Base-by-base conservation (phyloP, 164 flowering plant species). In the Vitis cinerea region DNA sequence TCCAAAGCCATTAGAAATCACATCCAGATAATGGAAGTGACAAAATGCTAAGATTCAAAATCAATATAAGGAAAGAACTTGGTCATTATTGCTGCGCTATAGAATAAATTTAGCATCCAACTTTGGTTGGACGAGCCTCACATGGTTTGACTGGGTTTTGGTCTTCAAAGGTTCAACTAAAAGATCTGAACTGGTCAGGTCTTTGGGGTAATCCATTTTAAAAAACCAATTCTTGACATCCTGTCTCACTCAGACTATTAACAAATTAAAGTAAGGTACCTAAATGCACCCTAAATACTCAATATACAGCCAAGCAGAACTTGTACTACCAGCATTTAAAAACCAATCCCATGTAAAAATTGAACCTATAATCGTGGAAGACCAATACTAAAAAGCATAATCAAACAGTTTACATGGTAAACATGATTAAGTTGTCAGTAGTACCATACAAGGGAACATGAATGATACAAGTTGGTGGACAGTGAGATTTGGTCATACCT, bases 401-500 rank as follows among this genome's bases (percentile, higher is more conserved):
- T 44, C 15, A 71, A 68, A 60, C 11, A 59, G 59, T 61, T 65
- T 65, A 9, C 3, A 27, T 10, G 3, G 14, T 27, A 50, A 19
- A n/a, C 10, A 8, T 61, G 47, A 31, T 61, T 15, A 16, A 15
- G 14, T 30, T 63, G 44, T 37, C 44, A 37, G 4, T 37, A 2
- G 7, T 23, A 49, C 14, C 16, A 6, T 49, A 63, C 5, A 49
- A 62, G 15, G 51, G 29, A 52, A 64, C 15, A 12, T 19, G 37
- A 16, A 48, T 3, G 8, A 64, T 6, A 64, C 10, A n/a, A 64
- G 51, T 11, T 5, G 11, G 10, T 37, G 44, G 2, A 37, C 44
- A 64, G 9, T 11, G 4, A 13, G 19, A 37, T 3, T 23, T 54
- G n/a, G 19, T 59, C 50, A 27, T 71, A 86, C 90, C 81, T 80